A percentile compares a stretch with the other conserved stretches of the same genome.
phyloP scores from a whole-genome alignment of 2,329 filamentous ascomycete species.

The Aulographum hederae region DNA sequence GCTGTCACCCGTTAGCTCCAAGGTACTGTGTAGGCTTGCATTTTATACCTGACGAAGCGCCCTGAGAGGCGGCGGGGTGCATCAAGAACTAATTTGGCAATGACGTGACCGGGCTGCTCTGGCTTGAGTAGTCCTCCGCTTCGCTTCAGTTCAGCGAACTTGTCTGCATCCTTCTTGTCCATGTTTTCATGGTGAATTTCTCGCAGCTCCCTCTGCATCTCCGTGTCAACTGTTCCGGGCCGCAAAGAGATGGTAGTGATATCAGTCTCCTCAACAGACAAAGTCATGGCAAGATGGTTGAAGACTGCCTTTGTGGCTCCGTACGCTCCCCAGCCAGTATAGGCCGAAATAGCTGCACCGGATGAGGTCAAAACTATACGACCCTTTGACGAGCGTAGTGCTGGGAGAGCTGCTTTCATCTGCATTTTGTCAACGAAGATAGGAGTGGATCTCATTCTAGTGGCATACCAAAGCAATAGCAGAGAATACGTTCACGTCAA shows the following conservation, averaged over 20 bases:
- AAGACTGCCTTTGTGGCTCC: slow-evolving; percentile 68
- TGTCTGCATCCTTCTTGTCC: slow-evolving; percentile 36
- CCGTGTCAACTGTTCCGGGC: slow-evolving; percentile 72
- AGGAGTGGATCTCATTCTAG: slow-evolving; percentile 14
- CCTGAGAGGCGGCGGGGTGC: slow-evolving; percentile 54
- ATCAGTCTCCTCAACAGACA: slow-evolving; percentile 59
- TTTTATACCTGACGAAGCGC: slow-evolving; percentile 55
- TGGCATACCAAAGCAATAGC: slow-evolving; percentile 52
- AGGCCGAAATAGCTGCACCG: slow-evolving; percentile 50
- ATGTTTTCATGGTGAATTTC: slow-evolving; percentile 47
- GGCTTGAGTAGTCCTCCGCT: slow-evolving; percentile 58
- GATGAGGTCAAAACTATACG: slow-evolving; percentile 64
- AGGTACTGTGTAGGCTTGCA: neutral
- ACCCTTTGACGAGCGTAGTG: slow-evolving; percentile 50
- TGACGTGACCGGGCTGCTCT: slow-evolving; percentile 71
- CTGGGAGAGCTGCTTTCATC: slow-evolving; percentile 52
- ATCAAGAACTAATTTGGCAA: slow-evolving; percentile 56
- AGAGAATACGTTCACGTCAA: slow-evolving; percentile 78
- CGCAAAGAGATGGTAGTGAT: slow-evolving; percentile 56
- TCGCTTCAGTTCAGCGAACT: slow-evolving; percentile 53
- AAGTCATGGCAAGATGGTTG: slow-evolving; percentile 58
- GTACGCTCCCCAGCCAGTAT: slow-evolving; percentile 62
- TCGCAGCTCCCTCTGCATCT: slow-evolving; percentile 74
- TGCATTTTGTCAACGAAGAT: slow-evolving; percentile 16
- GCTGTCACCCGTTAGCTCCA: slow-evolving; percentile 20